A percentile compares a stretch with the other conserved stretches of the same genome.
Conservation (phyloP, 1,139 yeast species). For the Kluyveromyces sp. region DNA sequence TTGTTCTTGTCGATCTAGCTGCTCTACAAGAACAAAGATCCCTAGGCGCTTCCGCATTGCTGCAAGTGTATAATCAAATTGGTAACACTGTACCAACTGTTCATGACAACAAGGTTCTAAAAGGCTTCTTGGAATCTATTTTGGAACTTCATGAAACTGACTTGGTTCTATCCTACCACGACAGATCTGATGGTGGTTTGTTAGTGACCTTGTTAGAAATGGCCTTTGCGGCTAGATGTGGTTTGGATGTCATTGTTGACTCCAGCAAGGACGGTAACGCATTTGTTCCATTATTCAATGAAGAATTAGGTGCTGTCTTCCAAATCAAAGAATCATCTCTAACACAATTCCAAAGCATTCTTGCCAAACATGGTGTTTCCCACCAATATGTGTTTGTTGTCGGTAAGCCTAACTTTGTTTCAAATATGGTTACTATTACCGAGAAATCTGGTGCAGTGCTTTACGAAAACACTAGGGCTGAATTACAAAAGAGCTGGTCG, state of each 20-base stretch:
- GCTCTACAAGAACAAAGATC: slow-evolving; percentile 44
- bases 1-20: slow-evolving; percentile 79
- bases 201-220: slow-evolving; percentile 80
- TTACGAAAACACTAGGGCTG: slow-evolving; percentile 49
- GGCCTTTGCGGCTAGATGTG: slow-evolving; percentile 95
- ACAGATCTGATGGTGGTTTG: slow-evolving; percentile 95
- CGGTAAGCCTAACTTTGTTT: slow-evolving; percentile 53
- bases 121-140: slow-evolving; percentile 61
- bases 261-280: slow-evolving; percentile 30
- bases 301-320: slow-evolving; percentile 95
- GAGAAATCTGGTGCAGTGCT: slow-evolving; percentile 43
- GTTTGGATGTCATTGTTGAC: slow-evolving; percentile 44
- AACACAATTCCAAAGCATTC: slow-evolving; percentile 46
- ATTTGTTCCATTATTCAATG: slow-evolving; percentile 66
- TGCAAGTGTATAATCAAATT: slow-evolving; percentile 85
- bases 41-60: slow-evolving; percentile 90
- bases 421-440: slow-evolving; percentile 45
- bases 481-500: slow-evolving; percentile 79
- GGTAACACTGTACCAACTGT: slow-evolving; percentile 84
- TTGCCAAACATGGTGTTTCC: slow-evolving; percentile 52
- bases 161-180: slow-evolving; percentile 83
- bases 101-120: slow-evolving; percentile 55
- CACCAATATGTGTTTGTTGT: slow-evolving; percentile 49
- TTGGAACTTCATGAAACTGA: slow-evolving; percentile 60
- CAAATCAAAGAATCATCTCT: slow-evolving; percentile 57